A percentile compares a stretch with the other conserved stretches of the same genome.
Evolutionary conservation across 345 rosid species (phyloP).

Genomic region (Raphanus raphanistrum): DNA sequence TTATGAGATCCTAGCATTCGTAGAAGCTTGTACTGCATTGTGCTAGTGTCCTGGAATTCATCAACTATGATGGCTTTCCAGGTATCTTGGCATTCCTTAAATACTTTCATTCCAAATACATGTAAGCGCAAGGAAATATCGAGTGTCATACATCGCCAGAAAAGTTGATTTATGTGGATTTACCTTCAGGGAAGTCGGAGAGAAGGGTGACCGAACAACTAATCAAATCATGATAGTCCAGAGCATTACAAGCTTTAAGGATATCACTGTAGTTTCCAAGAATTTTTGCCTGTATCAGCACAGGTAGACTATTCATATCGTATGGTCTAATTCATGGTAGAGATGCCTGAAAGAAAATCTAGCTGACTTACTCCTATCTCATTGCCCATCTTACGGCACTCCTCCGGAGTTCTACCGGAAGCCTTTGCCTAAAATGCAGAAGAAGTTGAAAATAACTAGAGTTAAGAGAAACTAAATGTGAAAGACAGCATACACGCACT

Average conservation of each 20-base stretch:
- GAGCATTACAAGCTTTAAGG: constrained; percentile 74
- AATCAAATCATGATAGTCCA: constrained; percentile 94
- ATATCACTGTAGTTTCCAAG: constrained; percentile 65
- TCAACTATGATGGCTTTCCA: constrained; percentile 88
- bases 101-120: constrained; percentile 48
- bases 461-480: not conserved
- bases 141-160: constrained; percentile 14
- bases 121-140: constrained; percentile 25
- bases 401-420: constrained; percentile 73
- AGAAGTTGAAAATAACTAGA: constrained; percentile 4
- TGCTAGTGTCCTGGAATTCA: constrained; percentile 96
- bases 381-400: constrained; percentile 61
- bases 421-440: constrained; percentile 75
- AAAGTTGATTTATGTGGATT: constrained; percentile 18
- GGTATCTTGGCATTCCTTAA: constrained; percentile 68
- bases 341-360: constrained; percentile 24
- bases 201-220: constrained; percentile 78
- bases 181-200: constrained; percentile 78
- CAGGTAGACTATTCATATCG: constrained; percentile 31
- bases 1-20: constrained; percentile 73
- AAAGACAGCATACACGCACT: not conserved
- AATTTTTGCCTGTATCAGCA: constrained; percentile 70
- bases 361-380: constrained; percentile 70
- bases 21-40: constrained; percentile 79
- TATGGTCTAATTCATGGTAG: constrained; percentile 25